These are phyloP conservation scores for Volvox reticuliferus DNA, from an alignment of 139 green algal species.

Conservation along the genomic window DNA sequence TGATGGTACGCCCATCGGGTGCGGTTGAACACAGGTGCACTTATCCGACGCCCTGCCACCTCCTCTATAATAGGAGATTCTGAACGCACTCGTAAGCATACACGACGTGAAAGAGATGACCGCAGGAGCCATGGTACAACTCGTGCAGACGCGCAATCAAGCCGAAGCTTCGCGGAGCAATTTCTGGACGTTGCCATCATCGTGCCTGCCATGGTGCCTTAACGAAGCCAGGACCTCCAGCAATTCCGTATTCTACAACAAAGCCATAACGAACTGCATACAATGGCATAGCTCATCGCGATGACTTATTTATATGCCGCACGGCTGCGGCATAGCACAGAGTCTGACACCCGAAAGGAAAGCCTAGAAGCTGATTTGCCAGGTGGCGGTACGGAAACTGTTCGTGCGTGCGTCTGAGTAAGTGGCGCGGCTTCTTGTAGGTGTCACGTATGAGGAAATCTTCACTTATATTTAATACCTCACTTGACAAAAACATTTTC, in stretches of 20 bases:
- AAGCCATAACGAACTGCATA: too few species aligned
- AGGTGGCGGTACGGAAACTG: not conserved
- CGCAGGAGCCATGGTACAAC: not conserved
- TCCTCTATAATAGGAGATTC: conserved; percentile 25
- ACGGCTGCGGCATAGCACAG: too few species aligned
- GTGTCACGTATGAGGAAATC: not conserved
- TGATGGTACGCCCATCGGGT: conserved; percentile 30
- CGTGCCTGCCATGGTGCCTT: too few species aligned
- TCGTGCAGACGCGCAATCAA: not conserved
- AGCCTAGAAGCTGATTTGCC: not conserved
- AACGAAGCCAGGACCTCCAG: too few species aligned
- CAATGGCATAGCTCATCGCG: too few species aligned
- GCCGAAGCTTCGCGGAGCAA: not conserved
- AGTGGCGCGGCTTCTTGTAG: conserved; percentile 1
- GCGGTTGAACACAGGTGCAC: conserved; percentile 20
- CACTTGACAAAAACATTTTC: too few species aligned
- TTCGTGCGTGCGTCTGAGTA: not conserved
- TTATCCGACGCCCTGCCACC: conserved; percentile 1
- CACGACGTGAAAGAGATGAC: not conserved
- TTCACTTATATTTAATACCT: not conserved
- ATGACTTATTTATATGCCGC: too few species aligned
- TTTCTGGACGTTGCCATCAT: too few species aligned
- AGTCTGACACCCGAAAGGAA: too few species aligned
- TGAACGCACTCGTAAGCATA: not conserved
- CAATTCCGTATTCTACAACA: too few species aligned